Base-by-base conservation (phyloP, 495 filamentous ascomycete genomes). In the Penicillium silybi region DNA sequence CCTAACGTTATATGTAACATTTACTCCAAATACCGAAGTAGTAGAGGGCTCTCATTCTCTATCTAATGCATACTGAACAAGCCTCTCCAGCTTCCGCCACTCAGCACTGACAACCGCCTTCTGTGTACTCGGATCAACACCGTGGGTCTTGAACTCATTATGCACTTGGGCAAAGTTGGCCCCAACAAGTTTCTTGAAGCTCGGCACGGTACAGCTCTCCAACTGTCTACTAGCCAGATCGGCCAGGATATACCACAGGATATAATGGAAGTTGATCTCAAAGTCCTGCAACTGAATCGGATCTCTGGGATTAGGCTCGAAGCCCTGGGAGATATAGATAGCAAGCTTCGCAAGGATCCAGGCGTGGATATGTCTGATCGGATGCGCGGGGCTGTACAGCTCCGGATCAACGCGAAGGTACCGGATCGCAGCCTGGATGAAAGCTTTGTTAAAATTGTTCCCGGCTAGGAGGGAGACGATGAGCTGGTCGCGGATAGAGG, bases 311-410 rank as follows among this genome's bases (percentile, higher is more conserved):
- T 52, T 43, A 10, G 49, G 41, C 44, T 65, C 56, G 39, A 64
- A 52, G 3, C 57, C 62, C 10, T 62, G 65, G 0, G 68, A 73
- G 15, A 73, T 51, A n/a, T 69, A 65, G 4, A 73, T 62, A 0
- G 65, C 66, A 9, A 76, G 47, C 22, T 70, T 68, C 2, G 69
- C 59, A 1, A 79, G 44, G 23, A 70, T 53, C 71, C 71, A 77
- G 19, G 63, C 71, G 58, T 77, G 72, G 19, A 76, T 50, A 4
- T 71, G 62, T 4, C 76, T 66, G 4, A 78, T 60, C 0, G 76
- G 76, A 53, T 80, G 74, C 1, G 55, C 61, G 5, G 59, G 56
- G 29, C 49, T 48, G 17, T 71, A 75, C 3, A 74, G 53, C 1
- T 63, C 25, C 0, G 70, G 68, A 26, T 80, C 76, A 35, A 77